phyloP scores from a whole-genome alignment of 2,329 filamentous ascomycete genomes.

The Teratosphaeriaceae sp. region DNA sequence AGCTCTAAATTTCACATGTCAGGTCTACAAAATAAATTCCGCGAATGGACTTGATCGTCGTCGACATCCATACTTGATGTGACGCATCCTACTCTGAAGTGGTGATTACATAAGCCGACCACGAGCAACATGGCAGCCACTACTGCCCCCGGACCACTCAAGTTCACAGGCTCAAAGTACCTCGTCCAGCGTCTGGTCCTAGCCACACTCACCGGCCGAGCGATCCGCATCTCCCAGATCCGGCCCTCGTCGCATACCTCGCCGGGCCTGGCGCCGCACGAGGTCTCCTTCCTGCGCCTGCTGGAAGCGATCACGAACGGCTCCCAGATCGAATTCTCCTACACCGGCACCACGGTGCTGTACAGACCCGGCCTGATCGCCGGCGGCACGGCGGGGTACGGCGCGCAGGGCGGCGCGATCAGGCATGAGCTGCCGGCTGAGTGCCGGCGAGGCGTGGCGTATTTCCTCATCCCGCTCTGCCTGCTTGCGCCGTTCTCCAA shows the following conservation, averaged over 20 bases:
- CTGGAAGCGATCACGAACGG: slow-evolving; percentile 95
- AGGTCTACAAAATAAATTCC: neutral
- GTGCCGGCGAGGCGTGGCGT: slow-evolving; percentile 76
- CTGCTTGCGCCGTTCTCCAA: slow-evolving; percentile 92
- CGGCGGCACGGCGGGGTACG: slow-evolving; percentile 69
- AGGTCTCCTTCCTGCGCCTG: slow-evolving; percentile 91
- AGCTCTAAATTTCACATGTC: neutral
- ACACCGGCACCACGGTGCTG: slow-evolving; percentile 87
- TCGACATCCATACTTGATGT: too few species aligned
- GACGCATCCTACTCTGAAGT: too few species aligned
- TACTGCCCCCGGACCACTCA: slow-evolving; percentile 22
- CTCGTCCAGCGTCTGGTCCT: slow-evolving; percentile 81
- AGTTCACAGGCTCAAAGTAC: slow-evolving; percentile 75
- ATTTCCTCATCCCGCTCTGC: slow-evolving; percentile 85
- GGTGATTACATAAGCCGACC: too few species aligned
- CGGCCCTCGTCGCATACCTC: slow-evolving; percentile 77
- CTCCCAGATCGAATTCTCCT: slow-evolving; percentile 88
- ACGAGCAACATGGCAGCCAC: slow-evolving; percentile 18
- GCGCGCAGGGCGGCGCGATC: slow-evolving; percentile 65
- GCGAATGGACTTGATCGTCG: neutral
- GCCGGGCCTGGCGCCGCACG: slow-evolving; percentile 83
- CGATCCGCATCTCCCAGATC: slow-evolving; percentile 90
- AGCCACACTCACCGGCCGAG: slow-evolving; percentile 81
- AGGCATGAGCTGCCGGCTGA: slow-evolving; percentile 71
- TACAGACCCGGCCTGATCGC: slow-evolving; percentile 92